Evolutionary conservation across 2,329 filamentous ascomycete species (phyloP).

Genomic region (Thelonectria olida): DNA sequence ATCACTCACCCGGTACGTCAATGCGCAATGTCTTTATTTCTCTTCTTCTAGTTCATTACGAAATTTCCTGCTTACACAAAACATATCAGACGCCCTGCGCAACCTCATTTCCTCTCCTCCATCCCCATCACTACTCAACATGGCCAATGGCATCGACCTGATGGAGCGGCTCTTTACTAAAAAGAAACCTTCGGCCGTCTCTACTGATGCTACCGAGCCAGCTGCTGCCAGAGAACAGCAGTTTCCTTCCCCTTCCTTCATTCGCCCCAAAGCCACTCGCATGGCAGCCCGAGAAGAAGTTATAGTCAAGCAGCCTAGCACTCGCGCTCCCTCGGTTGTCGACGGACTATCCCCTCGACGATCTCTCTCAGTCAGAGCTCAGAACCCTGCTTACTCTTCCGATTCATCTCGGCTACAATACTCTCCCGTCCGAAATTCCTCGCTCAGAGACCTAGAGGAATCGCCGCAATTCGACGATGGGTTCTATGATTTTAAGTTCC

Average conservation of each 20-base stretch:
- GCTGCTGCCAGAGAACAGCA: conserved; percentile 43
- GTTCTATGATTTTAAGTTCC: conserved; percentile 50
- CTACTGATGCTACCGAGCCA: conserved; percentile 37
- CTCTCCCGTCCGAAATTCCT: conserved; percentile 39
- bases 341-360: conserved; percentile 29
- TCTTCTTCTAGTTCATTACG: conserved; percentile 13
- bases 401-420: conserved; percentile 27
- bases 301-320: conserved; percentile 40
- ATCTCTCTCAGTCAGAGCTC: conserved; percentile 22
- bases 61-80: conserved; percentile 33
- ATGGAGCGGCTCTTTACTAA: conserved; percentile 64
- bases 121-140: conserved; percentile 41
- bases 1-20: conserved; percentile 31
- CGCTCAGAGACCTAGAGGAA: conserved; percentile 31
- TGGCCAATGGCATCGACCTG: conserved; percentile 60
- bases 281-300: conserved; percentile 67
- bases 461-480: conserved; percentile 40
- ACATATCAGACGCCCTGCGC: conserved; percentile 33
- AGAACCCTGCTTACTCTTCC: conserved; percentile 20
- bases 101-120: conserved; percentile 27
- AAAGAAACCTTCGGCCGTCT: conserved; percentile 43
- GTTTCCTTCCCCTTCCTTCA: conserved; percentile 64
- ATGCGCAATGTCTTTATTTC: conserved; percentile 17
- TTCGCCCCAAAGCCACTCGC: conserved; percentile 62
- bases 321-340: conserved; percentile 42